A percentile compares a stretch with the other conserved stretches of the same genome.
Evolutionary conservation across 768 basidiomycete genomes (phyloP).

Genomic region (Hericium rajendrae): DNA sequence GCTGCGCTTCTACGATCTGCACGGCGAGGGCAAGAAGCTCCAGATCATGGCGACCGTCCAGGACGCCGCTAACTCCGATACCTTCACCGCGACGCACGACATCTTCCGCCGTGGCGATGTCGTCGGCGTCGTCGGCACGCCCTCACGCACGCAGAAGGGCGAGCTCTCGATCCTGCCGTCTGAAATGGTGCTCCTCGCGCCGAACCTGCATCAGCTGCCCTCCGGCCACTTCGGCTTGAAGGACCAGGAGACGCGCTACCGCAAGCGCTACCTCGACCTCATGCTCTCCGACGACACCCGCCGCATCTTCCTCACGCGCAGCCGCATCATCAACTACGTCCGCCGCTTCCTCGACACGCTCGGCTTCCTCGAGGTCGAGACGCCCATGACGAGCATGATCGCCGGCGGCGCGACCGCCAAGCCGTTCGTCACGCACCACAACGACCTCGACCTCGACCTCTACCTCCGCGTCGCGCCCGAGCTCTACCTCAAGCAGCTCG

Average conservation of each 20-base stretch:
- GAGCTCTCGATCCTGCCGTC: constrained; percentile 86
- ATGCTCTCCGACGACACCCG: constrained; percentile 89
- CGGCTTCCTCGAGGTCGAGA: constrained; percentile 98
- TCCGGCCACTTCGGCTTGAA: constrained; percentile 89
- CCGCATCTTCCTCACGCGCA: constrained; percentile 83
- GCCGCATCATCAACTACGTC: constrained; percentile 86
- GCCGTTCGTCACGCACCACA: constrained; percentile 98
- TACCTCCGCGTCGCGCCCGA: constrained; percentile 98
- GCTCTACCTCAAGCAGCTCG: constrained; percentile 94
- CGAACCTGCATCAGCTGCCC: constrained; percentile 93
- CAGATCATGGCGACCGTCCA: constrained; percentile 91
- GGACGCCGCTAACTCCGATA: constrained; percentile 52
- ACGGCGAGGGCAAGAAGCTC: constrained; percentile 85
- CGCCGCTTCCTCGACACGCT: constrained; percentile 81
- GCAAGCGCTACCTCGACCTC: constrained; percentile 97
- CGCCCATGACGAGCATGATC: constrained; percentile 93
- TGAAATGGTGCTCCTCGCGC: constrained; percentile 80
- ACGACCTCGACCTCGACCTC: constrained; percentile 92
- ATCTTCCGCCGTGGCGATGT: constrained; percentile 94
- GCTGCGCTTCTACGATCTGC: constrained; percentile 90
- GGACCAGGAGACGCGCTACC: constrained; percentile 95
- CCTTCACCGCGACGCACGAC: constrained; percentile 67
- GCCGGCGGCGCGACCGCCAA: constrained; percentile 98
- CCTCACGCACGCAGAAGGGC: constrained; percentile 90
- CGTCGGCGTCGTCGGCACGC: constrained; percentile 83